phyloP scores from a whole-genome alignment of 75 land plant species.

The Cunninghamia lanceolata region DNA sequence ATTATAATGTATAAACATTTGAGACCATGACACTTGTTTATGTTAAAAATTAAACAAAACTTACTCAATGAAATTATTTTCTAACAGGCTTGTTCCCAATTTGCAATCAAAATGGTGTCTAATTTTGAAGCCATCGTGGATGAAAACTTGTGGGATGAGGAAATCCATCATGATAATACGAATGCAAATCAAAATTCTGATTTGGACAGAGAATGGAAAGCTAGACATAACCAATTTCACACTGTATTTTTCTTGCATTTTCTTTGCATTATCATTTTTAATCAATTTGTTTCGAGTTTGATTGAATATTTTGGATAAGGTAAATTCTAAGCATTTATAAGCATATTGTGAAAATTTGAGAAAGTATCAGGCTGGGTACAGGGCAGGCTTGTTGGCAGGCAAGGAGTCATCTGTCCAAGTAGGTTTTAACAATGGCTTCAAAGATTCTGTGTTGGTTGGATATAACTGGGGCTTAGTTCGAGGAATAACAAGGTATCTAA shows the following conservation, averaged over 20 bases:
- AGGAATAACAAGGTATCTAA: conserved; percentile 45
- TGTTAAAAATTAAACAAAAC: too few relatives aligned
- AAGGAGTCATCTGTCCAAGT: conserved; percentile 59
- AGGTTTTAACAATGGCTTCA: conserved; percentile 62
- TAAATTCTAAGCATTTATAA: background rate
- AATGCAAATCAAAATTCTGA: conserved; percentile 17
- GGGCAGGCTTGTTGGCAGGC: conserved; percentile 61
- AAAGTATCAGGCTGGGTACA: conserved; percentile 42
- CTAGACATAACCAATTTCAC: conserved; percentile 53
- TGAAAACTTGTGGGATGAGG: conserved; percentile 24
- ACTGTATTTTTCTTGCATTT: conserved; percentile 29
- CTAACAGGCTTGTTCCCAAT: background rate
- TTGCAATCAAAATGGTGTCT: background rate
- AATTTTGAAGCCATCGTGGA: conserved; percentile 1
- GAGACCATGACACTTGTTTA: too few relatives aligned
- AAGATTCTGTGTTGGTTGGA: conserved; percentile 42
- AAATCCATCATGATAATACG: conserved; percentile 12
- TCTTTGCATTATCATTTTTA: background rate
- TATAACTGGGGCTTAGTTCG: conserved; percentile 60
- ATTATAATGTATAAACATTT: too few relatives aligned
- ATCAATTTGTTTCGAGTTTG: background rate
- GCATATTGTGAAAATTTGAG: background rate
- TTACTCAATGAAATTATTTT: background rate
- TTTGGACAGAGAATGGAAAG: conserved; percentile 55
- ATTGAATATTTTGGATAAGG: background rate